Evolutionary conservation across 2,329 filamentous ascomycete species (phyloP).

Genomic region (Ophiostoma fasciatum): DNA sequence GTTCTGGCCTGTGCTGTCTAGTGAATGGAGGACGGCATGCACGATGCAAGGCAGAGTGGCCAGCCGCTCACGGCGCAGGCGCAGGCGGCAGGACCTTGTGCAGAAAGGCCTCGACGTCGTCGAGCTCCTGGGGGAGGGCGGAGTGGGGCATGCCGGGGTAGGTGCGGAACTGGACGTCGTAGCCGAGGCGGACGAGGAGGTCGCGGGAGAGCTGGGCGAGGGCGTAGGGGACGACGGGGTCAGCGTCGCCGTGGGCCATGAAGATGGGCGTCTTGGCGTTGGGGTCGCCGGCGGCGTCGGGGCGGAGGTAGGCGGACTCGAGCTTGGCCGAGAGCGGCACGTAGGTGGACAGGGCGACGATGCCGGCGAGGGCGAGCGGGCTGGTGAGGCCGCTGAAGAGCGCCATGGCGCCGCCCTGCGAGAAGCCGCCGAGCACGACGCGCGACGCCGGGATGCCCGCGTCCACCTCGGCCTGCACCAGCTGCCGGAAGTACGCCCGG

Average conservation of each 20-base stretch:
- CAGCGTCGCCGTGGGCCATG: constrained; percentile 73
- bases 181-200: constrained; percentile 52
- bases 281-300: constrained; percentile 20
- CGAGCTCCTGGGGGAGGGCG: constrained; percentile 62
- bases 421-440: constrained; percentile 77
- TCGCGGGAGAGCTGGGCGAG: constrained; percentile 56
- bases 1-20: too few species aligned
- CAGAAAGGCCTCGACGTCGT: constrained; percentile 57
- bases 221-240: constrained; percentile 55
- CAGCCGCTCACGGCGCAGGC: too few species aligned
- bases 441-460: constrained; percentile 68
- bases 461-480: constrained; percentile 69
- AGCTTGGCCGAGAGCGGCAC: constrained; percentile 40
- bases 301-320: constrained; percentile 57
- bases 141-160: constrained; percentile 66
- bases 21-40: too few species aligned
- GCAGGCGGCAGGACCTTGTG: constrained; percentile 30
- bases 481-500: constrained; percentile 58
- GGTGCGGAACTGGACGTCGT: constrained; percentile 58
- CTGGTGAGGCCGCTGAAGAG: constrained; percentile 66
- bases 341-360: constrained; percentile 76
- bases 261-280: constrained; percentile 73
- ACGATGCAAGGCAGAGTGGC: too few species aligned
- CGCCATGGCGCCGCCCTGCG: constrained; percentile 77
- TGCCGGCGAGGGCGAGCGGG: constrained; percentile 62